These are phyloP conservation scores for Fusarium austroafricanum DNA, from an alignment of 2,329 filamentous ascomycete genomes.

Conservation along the genomic window DNA sequence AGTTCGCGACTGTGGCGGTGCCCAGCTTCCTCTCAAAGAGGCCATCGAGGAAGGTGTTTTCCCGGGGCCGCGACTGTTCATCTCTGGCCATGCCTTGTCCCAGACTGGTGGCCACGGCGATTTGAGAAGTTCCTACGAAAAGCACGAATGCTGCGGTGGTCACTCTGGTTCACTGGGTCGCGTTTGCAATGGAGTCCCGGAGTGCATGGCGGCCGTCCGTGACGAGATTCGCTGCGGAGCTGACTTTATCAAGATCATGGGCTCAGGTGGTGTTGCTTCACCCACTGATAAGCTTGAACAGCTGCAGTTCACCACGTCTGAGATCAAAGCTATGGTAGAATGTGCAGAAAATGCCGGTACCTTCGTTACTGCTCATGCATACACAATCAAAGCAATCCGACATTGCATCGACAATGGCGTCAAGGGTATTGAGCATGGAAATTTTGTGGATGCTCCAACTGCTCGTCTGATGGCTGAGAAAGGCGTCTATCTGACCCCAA, in stretches of 20 bases:
- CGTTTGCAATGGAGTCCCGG: background rate
- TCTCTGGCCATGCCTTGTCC: slow-evolving; percentile 63
- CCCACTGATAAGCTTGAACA: background rate
- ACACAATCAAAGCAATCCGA: slow-evolving; percentile 58
- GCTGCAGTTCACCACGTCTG: background rate
- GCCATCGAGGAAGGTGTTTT: slow-evolving; percentile 64
- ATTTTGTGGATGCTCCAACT: background rate
- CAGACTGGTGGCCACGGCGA: slow-evolving; percentile 71
- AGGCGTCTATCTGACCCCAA: background rate
- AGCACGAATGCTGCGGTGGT: slow-evolving; percentile 59
- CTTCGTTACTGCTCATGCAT: background rate
- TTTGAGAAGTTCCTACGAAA: slow-evolving; percentile 54
- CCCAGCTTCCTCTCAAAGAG: slow-evolving; percentile 63
- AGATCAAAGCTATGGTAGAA: background rate
- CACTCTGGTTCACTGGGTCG: slow-evolving; percentile 50
- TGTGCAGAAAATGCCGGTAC: background rate
- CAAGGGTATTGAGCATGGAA: slow-evolving; percentile 3
- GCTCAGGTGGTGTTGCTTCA: background rate
- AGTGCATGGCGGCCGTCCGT: background rate
- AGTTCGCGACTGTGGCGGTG: slow-evolving; percentile 37
- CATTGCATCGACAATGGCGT: slow-evolving; percentile 54
- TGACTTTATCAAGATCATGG: slow-evolving; percentile 7
- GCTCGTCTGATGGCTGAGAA: slow-evolving; percentile 4
- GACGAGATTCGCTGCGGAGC: background rate
- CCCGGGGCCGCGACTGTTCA: slow-evolving; percentile 66